phyloP scores from a whole-genome alignment of 805 yeast species.

The Cyberlindnera nakhonratchasimensis region DNA sequence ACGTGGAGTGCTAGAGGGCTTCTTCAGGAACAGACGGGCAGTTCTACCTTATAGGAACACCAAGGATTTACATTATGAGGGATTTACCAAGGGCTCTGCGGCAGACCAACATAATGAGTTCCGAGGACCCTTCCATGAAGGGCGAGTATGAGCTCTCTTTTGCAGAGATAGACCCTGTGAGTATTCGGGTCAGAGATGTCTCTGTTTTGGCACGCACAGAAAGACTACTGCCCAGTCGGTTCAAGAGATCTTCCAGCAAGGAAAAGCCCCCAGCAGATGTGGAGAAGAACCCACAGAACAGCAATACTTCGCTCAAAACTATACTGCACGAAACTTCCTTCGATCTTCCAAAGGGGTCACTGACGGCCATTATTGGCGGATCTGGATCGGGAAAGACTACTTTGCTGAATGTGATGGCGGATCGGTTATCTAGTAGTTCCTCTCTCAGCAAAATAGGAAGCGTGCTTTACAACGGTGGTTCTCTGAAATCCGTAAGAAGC shows the following conservation, averaged over 20 bases:
- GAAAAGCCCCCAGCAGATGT: too few relatives aligned
- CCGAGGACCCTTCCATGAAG: too few relatives aligned
- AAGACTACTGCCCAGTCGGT: neutral
- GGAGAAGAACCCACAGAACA: constrained; percentile 2
- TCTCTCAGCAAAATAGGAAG: constrained; percentile 41
- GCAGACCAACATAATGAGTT: too few relatives aligned
- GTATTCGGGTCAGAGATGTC: constrained; percentile 15
- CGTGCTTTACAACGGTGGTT: constrained; percentile 33
- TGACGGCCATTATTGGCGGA: constrained; percentile 86
- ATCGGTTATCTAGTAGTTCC: constrained; percentile 38
- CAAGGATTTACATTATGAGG: too few relatives aligned
- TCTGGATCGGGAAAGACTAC: constrained; percentile 90
- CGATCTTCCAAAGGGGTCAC: constrained; percentile 56
- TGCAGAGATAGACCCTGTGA: constrained; percentile 17
- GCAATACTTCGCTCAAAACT: constrained; percentile 2
- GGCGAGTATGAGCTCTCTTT: constrained; percentile 13
- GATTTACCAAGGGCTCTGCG: too few relatives aligned
- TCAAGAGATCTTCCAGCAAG: too few relatives aligned
- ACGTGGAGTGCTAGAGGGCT: too few relatives aligned
- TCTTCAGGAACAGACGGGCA: too few relatives aligned
- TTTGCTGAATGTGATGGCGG: constrained; percentile 62
- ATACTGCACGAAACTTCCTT: constrained; percentile 44
- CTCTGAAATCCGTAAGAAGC: constrained; percentile 25
- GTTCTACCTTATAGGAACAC: too few relatives aligned
- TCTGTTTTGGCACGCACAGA: constrained; percentile 11